Evolutionary conservation across 345 rosid genomes (phyloP).

Genomic region (Lumnitzera littorea): DNA sequence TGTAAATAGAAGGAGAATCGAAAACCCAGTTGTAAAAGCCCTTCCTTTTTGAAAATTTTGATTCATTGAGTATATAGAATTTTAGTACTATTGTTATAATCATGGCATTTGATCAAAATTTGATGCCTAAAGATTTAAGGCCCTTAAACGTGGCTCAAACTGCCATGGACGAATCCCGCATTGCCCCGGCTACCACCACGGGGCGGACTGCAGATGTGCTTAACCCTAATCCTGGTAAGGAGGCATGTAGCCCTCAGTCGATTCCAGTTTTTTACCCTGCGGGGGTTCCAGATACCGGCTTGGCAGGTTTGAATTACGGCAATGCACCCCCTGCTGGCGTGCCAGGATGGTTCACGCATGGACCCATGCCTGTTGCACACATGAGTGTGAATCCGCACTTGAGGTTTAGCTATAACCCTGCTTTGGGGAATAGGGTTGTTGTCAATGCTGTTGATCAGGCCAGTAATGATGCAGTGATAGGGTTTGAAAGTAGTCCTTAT

Average conservation of each 20-base stretch:
- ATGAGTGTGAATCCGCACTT: constrained; percentile 26
- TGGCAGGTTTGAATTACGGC: constrained; percentile 37
- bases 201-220: constrained; percentile 29
- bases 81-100: neutral
- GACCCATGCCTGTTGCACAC: constrained; percentile 30
- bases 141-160: constrained; percentile 33
- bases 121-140: constrained; percentile 34
- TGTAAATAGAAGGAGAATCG: neutral
- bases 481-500: constrained; percentile 22
- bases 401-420: constrained; percentile 19
- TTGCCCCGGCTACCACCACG: constrained; percentile 19
- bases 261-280: constrained; percentile 39
- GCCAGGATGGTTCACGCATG: constrained; percentile 28
- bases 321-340: constrained; percentile 22
- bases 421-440: constrained; percentile 29
- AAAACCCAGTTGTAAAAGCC: neutral
- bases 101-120: constrained; percentile 65
- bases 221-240: constrained; percentile 17
- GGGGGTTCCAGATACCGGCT: constrained; percentile 31
- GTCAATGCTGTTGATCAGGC: constrained; percentile 41
- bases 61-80: too few relatives aligned
- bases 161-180: constrained; percentile 41
- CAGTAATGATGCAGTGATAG: constrained; percentile 24
- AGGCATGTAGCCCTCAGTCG: constrained; percentile 27
- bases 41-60: too few relatives aligned